Evolutionary conservation across 2,329 filamentous ascomycete genomes (phyloP).

Genomic region (Colletotrichum sp.): DNA sequence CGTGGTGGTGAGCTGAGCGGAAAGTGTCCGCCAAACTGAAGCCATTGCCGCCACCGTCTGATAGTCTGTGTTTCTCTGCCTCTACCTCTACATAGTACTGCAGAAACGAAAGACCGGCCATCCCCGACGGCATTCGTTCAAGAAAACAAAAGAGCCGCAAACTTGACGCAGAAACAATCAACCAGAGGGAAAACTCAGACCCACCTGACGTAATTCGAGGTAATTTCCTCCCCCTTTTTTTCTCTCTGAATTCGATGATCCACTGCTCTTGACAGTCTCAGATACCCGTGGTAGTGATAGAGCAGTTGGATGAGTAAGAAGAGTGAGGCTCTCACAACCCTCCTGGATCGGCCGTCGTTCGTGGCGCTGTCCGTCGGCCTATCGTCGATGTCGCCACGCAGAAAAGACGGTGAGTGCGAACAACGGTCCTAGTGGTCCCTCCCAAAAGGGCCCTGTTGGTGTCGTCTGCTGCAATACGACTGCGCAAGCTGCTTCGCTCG

Average conservation of each 20-base stretch:
- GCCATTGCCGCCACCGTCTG: slow-evolving; percentile 7
- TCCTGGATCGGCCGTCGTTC: not conserved
- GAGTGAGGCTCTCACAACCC: not conserved
- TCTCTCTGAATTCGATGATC: not conserved
- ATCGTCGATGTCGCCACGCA: not conserved
- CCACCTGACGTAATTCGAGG: slow-evolving; percentile 21
- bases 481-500: not conserved
- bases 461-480: slow-evolving; percentile 8
- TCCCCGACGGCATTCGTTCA: not conserved
- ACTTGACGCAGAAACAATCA: not conserved
- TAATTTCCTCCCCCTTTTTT: not conserved
- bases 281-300: not conserved
- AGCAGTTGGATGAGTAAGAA: not conserved
- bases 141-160: not conserved
- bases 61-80: not conserved
- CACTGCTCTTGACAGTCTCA: not conserved
- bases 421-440: not conserved
- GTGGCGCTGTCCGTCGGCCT: not conserved
- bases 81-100: not conserved
- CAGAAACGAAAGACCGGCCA: not conserved
- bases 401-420: slow-evolving; percentile 18
- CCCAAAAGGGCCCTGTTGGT: not conserved
- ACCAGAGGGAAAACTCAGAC: not conserved
- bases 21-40: not conserved
- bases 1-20: not conserved